phyloP scores from a whole-genome alignment of 805 yeast genomes.

The Cyberlindnera sargentensis region DNA sequence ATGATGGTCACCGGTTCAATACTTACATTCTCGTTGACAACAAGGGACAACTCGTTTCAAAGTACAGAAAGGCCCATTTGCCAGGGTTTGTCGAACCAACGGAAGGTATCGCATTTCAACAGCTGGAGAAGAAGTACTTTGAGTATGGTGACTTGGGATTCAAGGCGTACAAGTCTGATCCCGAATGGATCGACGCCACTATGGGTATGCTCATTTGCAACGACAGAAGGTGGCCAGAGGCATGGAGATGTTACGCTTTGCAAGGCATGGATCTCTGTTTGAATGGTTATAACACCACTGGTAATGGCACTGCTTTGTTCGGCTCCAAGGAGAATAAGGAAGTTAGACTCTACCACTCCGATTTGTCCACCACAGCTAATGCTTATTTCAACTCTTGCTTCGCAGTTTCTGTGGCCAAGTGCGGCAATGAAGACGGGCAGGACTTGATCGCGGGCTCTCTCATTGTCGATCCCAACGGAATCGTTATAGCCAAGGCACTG shows the following conservation, averaged over 20 bases:
- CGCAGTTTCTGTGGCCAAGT: constrained; percentile 30
- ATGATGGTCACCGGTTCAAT: constrained; percentile 30
- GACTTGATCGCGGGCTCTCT: constrained; percentile 30
- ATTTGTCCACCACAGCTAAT: constrained; percentile 28
- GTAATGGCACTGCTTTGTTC: constrained; percentile 28
- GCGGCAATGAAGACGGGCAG: constrained; percentile 32
- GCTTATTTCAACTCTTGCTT: constrained; percentile 29
- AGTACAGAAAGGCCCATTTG: constrained; percentile 32
- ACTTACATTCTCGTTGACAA: constrained; percentile 28
- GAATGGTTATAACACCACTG: constrained; percentile 31
- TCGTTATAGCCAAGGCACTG: constrained; percentile 27
- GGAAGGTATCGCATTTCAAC: constrained; percentile 28
- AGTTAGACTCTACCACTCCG: constrained; percentile 28
- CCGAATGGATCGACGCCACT: constrained; percentile 31
- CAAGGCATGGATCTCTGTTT: constrained; percentile 35
- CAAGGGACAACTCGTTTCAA: constrained; percentile 24
- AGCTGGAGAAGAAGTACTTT: constrained; percentile 33
- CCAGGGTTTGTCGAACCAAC: constrained; percentile 33
- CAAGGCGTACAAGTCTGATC: constrained; percentile 28
- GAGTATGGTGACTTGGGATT: constrained; percentile 32
- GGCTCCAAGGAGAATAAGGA: constrained; percentile 28
- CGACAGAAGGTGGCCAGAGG: constrained; percentile 37
- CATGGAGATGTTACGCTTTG: constrained; percentile 33
- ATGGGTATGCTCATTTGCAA: constrained; percentile 33
- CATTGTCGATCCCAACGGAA: constrained; percentile 32